phyloP scores from a whole-genome alignment of 2,329 filamentous ascomycete species.

The Monosporascus ibericus region DNA sequence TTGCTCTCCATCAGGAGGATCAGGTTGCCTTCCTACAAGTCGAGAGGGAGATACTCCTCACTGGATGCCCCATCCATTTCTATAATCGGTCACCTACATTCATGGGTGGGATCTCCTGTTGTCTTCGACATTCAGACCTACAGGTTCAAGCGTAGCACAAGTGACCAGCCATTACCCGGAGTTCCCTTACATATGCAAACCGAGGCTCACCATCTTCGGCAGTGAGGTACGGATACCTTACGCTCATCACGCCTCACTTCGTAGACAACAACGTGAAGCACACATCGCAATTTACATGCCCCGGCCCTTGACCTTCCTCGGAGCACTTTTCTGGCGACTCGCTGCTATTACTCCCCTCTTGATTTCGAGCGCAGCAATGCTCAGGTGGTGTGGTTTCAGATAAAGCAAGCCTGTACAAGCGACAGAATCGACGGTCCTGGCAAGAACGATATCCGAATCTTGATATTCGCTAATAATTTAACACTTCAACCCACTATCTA shows the following conservation, averaged over 20 bases:
- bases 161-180: slow-evolving; percentile 13
- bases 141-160: slow-evolving; percentile 18
- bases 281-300: not conserved
- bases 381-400: not conserved
- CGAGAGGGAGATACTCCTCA: not conserved
- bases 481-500: no score
- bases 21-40: not conserved
- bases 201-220: slow-evolving; percentile 13
- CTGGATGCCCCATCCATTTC: slow-evolving; percentile 12
- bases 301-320: not conserved
- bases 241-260: not conserved
- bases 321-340: not conserved
- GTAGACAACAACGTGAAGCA: not conserved
- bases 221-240: slow-evolving; percentile 5
- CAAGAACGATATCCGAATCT: not conserved
- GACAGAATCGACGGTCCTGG: not conserved
- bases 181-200: slow-evolving; percentile 14
- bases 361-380: not conserved
- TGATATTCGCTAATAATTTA: no score
- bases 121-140: slow-evolving; percentile 15
- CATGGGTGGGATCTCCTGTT: slow-evolving; percentile 20
- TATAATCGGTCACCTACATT: slow-evolving; percentile 19
- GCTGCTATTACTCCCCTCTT: not conserved
- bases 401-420: not conserved
- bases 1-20: not conserved